phyloP scores from a whole-genome alignment of 768 basidiomycete genomes.

The Royoungia palumana region DNA sequence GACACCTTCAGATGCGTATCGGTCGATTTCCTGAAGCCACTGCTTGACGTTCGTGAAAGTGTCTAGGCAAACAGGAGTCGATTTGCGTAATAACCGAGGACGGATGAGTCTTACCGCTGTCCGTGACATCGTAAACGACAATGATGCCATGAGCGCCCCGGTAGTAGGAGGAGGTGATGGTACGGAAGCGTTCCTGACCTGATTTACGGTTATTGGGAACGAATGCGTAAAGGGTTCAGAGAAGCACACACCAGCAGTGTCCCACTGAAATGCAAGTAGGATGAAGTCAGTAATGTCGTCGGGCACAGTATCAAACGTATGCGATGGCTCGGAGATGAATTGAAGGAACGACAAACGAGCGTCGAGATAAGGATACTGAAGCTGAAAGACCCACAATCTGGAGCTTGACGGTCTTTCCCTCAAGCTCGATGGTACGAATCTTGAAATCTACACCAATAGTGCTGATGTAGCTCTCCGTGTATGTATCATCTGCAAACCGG shows the following conservation, averaged over 20 bases:
- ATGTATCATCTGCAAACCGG: conserved; percentile 94
- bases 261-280: conserved; percentile 59
- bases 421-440: conserved; percentile 98
- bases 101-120: conserved; percentile 58
- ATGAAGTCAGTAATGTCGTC: conserved; percentile 11
- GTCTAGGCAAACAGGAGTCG: conserved; percentile 45
- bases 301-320: neutral
- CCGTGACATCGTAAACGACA: conserved; percentile 97
- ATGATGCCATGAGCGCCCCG: conserved; percentile 98
- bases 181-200: conserved; percentile 98
- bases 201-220: conserved; percentile 8
- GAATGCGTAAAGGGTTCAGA: neutral
- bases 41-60: conserved; percentile 95
- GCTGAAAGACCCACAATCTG: conserved; percentile 76
- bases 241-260: conserved; percentile 75
- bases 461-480: conserved; percentile 95
- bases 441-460: conserved; percentile 99
- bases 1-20: conserved; percentile 96
- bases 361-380: conserved; percentile 1
- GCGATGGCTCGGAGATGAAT: neutral
- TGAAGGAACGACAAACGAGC: neutral
- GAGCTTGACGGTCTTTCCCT: conserved; percentile 97
- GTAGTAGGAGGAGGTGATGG: conserved; percentile 99
- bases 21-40: conserved; percentile 90
- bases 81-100: conserved; percentile 6